Conservation (phyloP, 768 basidiomycete species). For the Podaxis sp. region DNA sequence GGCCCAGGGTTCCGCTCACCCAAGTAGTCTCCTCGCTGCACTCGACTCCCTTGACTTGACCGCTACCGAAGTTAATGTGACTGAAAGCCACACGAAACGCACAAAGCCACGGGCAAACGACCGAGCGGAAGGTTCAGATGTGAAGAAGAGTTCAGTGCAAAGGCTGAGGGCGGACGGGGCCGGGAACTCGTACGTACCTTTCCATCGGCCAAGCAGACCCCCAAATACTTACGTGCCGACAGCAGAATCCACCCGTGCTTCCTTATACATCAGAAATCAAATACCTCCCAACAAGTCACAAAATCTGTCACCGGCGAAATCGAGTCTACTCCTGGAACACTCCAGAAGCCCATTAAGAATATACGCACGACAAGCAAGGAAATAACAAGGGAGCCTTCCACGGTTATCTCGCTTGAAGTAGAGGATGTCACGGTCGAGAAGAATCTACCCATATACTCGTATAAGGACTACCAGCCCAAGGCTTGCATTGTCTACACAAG, state of each 20-base stretch:
- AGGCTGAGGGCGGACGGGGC: not conserved
- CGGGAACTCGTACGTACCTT: not conserved
- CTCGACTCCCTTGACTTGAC: not conserved
- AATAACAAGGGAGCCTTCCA: not conserved
- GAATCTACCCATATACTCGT: slow-evolving; percentile 25
- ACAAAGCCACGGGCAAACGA: not conserved
- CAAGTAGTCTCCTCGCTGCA: not conserved
- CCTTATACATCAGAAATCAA: not conserved
- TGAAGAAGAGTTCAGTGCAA: not conserved
- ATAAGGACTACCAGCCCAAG: slow-evolving; percentile 26
- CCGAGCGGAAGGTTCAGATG: not conserved
- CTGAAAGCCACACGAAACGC: not conserved
- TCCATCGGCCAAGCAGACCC: not conserved
- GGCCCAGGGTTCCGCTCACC: not conserved
- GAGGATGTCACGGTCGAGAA: not conserved
- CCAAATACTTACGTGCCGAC: not conserved
- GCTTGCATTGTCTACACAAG: slow-evolving; percentile 26
- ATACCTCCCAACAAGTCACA: not conserved
- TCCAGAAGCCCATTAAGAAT: not conserved
- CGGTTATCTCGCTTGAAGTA: not conserved
- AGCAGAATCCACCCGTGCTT: not conserved
- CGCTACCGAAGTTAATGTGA: not conserved
- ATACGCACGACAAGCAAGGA: not conserved
- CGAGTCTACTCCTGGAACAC: not conserved
- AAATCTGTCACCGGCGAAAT: not conserved